Base-by-base conservation (phyloP, 2,329 filamentous ascomycete genomes). In the Zalaria sp. region DNA sequence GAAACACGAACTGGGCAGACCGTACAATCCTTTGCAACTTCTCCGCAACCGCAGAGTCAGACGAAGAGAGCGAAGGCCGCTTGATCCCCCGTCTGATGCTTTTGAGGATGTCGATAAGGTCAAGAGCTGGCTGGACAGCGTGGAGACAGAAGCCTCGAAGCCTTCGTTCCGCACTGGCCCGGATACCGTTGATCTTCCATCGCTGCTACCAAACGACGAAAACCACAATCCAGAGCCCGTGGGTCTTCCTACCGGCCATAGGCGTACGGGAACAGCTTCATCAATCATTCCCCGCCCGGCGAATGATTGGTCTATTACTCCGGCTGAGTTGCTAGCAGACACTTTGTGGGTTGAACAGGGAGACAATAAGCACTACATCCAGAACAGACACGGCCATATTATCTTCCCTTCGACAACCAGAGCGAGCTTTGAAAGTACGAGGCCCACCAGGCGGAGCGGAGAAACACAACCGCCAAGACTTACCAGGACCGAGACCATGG, bases 11-110 rank as follows among this genome's bases (percentile, higher is more conserved):
- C 59, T 80, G 5, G 82, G 83, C 4, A 79, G 88, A 40, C 64
- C 69, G 2, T 96, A 96, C 57, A 94, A 98, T 57, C 91, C 89
- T 4, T 64, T 98, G 25, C 91, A 96, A 59, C 86, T 86, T 51
- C 83, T 96, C 42, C 80, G 91, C 18, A 96, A 98, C 56, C 75
- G 89, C 38, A 89, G 88, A 57, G 75, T 91, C 8, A 74, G 91
- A 47, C 81, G 81, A 26, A 75, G 88, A 10, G 84, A 93, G 61
- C 75, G 84, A 34, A 79, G 75, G 49, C 63, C 73, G 0, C 79
- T 94, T 29, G 77, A 91, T 52, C 78, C 83, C 10, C 78, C 85
- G 47, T 69, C 71, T 1, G 79, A 83, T 50, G 84, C 83, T 1
- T 96, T 93, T 66, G 71, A 75, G 34, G 79, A 95, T 57, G 67